Evolutionary conservation across 2,329 filamentous ascomycete species (phyloP), one percentile per base, ranked within the genome.

Genomic region (Fusarium acutatum): DNA sequence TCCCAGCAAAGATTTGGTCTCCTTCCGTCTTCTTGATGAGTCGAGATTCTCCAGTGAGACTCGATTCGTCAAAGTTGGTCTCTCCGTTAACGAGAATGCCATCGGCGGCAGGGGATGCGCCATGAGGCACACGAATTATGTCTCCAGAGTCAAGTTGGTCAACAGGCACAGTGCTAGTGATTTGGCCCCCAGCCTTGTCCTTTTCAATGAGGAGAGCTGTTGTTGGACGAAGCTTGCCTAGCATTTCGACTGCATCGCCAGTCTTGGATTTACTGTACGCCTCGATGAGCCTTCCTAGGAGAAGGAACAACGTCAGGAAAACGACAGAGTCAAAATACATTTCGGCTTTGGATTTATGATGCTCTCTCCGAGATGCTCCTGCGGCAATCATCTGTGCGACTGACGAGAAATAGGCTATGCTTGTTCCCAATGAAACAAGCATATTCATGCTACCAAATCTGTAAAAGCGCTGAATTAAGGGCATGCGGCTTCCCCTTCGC

Each of bases 371-470:
- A 78, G 71, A 8, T 79, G 86, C 88, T 8, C 91, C 89, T 2
- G 82, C 83, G 12, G 90, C 89, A 58, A 94, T 91, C 79, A 98
- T 87, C 72, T 97, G 91, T 22, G 90, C 92, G 30, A 97, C 84
- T 0, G 94, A 97, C 1, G 94, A 92, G 70, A 97, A 85, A 80
- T 97, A 97, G 4, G 95, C 95, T 68, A 98, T 94, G 5, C 90
- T 92, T 1, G 95, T 97, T 11, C 95, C 95, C 5, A 97, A 87
- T 13, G 93, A 96, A 82, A 98, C 95, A 67, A 98, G 88, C 84
- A 97, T 92, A 79, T 97, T 97, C 95, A 98, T 98, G 84, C 95
- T 97, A 14, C 95, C 95, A 78, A 98, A 98, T n/a, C 93, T 91
- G 81, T 95, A 94, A 78, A 98, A 95, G 20, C 95, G 88, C 75